These are phyloP conservation scores for Colletotrichum sp. DNA, from an alignment of 2,329 filamentous ascomycete species.

Conservation along the genomic window DNA sequence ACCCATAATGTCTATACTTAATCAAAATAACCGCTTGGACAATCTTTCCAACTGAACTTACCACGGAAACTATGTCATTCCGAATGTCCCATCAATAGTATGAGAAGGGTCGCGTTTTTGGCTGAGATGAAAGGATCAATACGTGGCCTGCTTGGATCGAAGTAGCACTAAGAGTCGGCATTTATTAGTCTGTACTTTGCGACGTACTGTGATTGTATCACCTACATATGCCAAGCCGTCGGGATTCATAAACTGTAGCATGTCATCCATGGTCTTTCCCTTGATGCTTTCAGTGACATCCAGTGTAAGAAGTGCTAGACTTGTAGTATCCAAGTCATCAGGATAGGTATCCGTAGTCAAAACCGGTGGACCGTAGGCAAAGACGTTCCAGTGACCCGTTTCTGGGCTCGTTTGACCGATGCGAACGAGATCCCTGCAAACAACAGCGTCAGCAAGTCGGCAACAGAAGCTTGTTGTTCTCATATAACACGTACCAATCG, in stretches of 20 bases:
- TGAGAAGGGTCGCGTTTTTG: not conserved
- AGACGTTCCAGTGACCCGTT: not conserved
- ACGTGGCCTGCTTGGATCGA: not conserved
- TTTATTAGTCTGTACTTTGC: not conserved
- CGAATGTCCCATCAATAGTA: too few species aligned
- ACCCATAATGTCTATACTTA: slow-evolving; percentile 10
- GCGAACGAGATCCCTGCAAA: not conserved
- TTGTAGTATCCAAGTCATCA: not conserved
- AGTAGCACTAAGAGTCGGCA: not conserved
- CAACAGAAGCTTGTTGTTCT: not conserved
- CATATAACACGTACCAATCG: not conserved
- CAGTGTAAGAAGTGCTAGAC: not conserved
- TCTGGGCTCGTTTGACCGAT: not conserved
- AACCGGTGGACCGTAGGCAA: not conserved
- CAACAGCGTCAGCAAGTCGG: not conserved
- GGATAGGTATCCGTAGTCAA: not conserved
- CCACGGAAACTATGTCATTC: not conserved
- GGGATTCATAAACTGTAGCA: not conserved
- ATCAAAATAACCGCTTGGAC: not conserved
- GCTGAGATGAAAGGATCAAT: not conserved
- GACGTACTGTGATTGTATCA: not conserved
- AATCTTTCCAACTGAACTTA: not conserved
- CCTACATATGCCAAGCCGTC: not conserved
- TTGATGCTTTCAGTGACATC: not conserved
- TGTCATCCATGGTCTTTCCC: not conserved